phyloP scores from a whole-genome alignment of 1,284 basidiomycete species.

The Microbotryum intermedium region DNA sequence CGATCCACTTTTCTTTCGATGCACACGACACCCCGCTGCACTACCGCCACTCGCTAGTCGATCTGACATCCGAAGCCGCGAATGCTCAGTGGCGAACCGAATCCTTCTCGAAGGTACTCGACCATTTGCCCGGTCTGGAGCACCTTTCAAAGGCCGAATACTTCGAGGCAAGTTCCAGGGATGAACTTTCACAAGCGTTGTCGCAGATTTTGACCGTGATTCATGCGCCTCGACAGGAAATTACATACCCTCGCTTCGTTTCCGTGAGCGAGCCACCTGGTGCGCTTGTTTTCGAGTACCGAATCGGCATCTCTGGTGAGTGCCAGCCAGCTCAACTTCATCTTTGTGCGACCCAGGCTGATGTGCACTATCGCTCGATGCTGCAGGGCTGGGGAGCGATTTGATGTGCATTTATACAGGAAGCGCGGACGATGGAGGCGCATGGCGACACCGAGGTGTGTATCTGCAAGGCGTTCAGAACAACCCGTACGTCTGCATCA shows the following conservation, averaged over 20 bases:
- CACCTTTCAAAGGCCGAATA: not conserved
- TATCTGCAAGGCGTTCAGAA: not conserved
- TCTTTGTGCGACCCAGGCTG: too few relatives aligned
- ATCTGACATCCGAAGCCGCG: conserved; percentile 38
- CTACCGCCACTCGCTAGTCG: conserved; percentile 41
- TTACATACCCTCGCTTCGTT: conserved; percentile 45
- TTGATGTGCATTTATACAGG: not conserved
- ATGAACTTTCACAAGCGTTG: too few relatives aligned
- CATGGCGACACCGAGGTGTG: not conserved
- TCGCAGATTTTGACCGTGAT: conserved; percentile 34
- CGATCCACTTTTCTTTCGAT: conserved; percentile 44
- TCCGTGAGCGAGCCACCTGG: conserved; percentile 31
- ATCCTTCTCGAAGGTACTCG: not conserved
- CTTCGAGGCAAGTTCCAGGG: not conserved
- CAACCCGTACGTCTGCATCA: conserved; percentile 17
- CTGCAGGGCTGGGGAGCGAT: conserved; percentile 25
- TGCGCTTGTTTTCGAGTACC: conserved; percentile 42
- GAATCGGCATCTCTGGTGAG: conserved; percentile 40
- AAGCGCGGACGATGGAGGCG: too few relatives aligned
- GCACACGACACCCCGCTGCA: conserved; percentile 44
- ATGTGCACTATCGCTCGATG: too few relatives aligned
- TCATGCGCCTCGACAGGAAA: conserved; percentile 18
- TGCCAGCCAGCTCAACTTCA: too few relatives aligned
- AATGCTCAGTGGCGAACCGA: conserved; percentile 30
- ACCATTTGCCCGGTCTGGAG: not conserved